Evolutionary conservation across 805 yeast species (phyloP), one percentile per base, ranked within the genome.

Genomic region (Jamesozyma lodderae): DNA sequence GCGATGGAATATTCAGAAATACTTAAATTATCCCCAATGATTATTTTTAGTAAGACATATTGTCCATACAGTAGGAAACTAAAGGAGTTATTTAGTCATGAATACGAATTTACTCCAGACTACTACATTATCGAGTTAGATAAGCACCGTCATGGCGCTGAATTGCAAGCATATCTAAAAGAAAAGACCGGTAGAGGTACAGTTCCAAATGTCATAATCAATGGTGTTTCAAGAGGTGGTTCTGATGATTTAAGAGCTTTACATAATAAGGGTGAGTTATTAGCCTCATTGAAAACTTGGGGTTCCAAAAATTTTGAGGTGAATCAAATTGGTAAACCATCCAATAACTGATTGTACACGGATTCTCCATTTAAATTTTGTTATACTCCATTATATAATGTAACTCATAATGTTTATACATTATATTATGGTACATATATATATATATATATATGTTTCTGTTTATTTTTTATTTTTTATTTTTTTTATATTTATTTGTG

Each of bases 171-270:
- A 14, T 80, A 81, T 59, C 69, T 92, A 37, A 80, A 70, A 14
- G 66, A 69, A 36, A 59, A 70, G 40, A 76, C 95, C 4, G 94
- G 92, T 6, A 76, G 96, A 49, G 63, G 63, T 21, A 90, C 97
- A 0, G 98, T 92, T 11, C 98, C 98, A 19, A 92, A 92, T 55
- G 73, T 92, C 16, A 68, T 85, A 38, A 73, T 90, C 38, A 81
- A 78, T 40, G 81, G 82, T 7, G 58, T 71, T 19, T 79, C 90
- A 34, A 71, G 82, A 47, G 98, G 98, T 28, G 98, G 98, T 3
- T 75, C 76, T 29, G 96, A 86, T 58, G 96, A 88, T 40, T 75
- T 92, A 57, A 66, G 60, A 19, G 68, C 63, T 24, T 63, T 85
- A 41, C 87, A 84, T 52, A 65, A 68, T 16, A 63, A 68, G 1